Evolutionary conservation across 202 grass and related monocot species (phyloP), one percentile per base, ranked within the genome.

Genomic region (Hordeum pubiflorum): DNA sequence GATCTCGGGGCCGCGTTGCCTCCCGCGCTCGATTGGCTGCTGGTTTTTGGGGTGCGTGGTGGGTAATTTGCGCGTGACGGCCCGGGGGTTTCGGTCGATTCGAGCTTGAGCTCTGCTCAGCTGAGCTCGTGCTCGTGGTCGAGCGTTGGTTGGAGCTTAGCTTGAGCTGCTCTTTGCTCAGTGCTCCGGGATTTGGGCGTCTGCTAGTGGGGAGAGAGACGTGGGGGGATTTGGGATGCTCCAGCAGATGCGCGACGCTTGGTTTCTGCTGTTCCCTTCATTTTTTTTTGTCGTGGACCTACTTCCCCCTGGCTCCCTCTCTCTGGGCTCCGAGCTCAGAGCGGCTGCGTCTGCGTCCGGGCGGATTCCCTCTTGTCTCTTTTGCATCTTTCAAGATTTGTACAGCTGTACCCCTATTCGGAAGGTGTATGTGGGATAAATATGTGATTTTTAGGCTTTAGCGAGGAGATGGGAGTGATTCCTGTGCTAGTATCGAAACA

Each of bases 211-310:
- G 50, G 36, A 58, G 34, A 44, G 86, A 80, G 54, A 71, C 70
- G 70, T 33, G 70, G 69, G 54, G 69, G 88, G 80, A 90, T 90
- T 90, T 87, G 50, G 88, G 60, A 58, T 76, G 76, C 76, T 58
- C 40, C 32, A 21, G 54, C 24, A 86, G 88, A 89, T 75, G 83
- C 79, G 24, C 79, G 40, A 69, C 23, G 50, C 61, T 75, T 79
- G 78, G 48, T 75, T 61, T 71, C 66, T 56, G 79, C 62, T 75
- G 32, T 78, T 46, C 3, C 21, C 33, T 72, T 24, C 46, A 18
- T 2, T 79, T 68, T 75, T 83, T 83, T 50, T 63, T 26, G 20
- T 33, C 39, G 39, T 48, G 12, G 79, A 14, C 40, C 63, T 71
- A 31, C 77, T 21, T 69, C 46, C 41, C 58, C 14, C 37, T 14